Evolutionary conservation across 306 rosid genomes (phyloP).

Genomic region (Neltuma alba): DNA sequence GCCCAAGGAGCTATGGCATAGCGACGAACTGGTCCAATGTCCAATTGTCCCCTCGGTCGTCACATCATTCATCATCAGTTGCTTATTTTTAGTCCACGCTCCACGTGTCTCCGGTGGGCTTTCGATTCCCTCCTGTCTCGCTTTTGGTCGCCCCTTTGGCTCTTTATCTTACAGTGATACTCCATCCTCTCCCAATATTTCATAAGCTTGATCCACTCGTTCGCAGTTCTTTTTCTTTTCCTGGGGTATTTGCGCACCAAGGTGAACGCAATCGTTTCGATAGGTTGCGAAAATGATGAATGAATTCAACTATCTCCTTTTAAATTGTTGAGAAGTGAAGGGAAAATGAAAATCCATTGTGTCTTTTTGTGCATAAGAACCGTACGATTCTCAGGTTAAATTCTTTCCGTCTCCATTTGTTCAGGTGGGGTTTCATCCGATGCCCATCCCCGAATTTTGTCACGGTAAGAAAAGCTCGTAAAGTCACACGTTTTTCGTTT

Average conservation of each 20-base stretch:
- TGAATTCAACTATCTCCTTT: constrained; percentile 1
- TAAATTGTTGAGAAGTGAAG: not conserved
- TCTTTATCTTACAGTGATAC: no score
- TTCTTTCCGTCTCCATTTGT: constrained; percentile 24
- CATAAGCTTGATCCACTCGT: not conserved
- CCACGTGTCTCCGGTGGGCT: constrained; percentile 8
- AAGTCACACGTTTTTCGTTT: constrained; percentile 14
- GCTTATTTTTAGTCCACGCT: not conserved
- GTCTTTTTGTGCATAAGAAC: constrained; percentile 5
- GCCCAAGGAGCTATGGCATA: not conserved
- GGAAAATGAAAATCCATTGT: constrained; percentile 8
- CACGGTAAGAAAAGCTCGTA: constrained; percentile 52
- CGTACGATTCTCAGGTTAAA: constrained; percentile 10
- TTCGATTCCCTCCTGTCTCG: constrained; percentile 8
- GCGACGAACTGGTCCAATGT: not conserved
- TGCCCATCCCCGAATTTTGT: constrained; percentile 31
- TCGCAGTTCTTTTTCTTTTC: not conserved
- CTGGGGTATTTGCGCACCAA: not conserved
- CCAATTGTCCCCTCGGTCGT: not conserved
- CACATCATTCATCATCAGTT: not conserved
- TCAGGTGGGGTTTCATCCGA: constrained; percentile 42
- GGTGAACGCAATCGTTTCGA: not conserved
- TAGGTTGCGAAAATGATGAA: not conserved
- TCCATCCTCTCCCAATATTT: not conserved
- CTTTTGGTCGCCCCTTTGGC: not conserved